Evolutionary conservation across 441 rosid genomes (phyloP).

Genomic region (Erodium texanum): DNA sequence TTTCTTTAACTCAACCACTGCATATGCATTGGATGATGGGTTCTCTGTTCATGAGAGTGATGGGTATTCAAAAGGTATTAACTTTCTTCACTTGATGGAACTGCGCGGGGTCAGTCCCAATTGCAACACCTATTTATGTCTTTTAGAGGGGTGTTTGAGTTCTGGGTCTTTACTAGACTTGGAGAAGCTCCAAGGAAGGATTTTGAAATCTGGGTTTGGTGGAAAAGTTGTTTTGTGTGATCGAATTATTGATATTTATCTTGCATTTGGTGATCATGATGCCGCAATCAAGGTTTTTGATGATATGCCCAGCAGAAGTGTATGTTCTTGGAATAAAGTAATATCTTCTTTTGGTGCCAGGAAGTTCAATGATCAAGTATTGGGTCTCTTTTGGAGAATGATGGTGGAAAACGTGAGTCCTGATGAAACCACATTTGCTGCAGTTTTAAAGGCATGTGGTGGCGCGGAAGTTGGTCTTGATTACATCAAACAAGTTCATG

Average conservation of each 20-base stretch:
- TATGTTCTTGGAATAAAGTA: conserved; percentile 48
- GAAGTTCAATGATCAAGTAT: conserved; percentile 28
- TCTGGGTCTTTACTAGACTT: conserved; percentile 39
- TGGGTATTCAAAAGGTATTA: conserved; percentile 25
- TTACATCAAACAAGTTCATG: conserved; percentile 55
- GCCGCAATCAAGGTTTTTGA: conserved; percentile 51
- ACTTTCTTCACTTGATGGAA: conserved; percentile 33
- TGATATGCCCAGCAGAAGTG: conserved; percentile 50
- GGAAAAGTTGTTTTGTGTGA: conserved; percentile 29
- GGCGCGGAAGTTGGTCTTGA: conserved; percentile 26
- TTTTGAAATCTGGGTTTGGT: conserved; percentile 49
- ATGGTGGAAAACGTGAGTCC: conserved; percentile 34
- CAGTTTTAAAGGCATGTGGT: conserved; percentile 46
- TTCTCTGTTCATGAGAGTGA: conserved; percentile 22
- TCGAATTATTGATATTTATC: conserved; percentile 40
- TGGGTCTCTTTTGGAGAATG: conserved; percentile 36
- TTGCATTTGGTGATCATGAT: conserved; percentile 33
- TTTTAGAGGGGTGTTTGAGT: conserved; percentile 43
- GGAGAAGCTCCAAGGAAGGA: conserved; percentile 48
- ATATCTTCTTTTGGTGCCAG: conserved; percentile 35
- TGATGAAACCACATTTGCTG: conserved; percentile 35
- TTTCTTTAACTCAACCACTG: conserved; percentile 22
- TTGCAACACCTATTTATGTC: conserved; percentile 45
- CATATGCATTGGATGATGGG: conserved; percentile 29
- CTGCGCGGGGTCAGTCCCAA: conserved; percentile 38